A percentile compares a stretch with the other conserved stretches of the same genome.
phyloP scores from a whole-genome alignment of 2,329 filamentous ascomycete genomes.

The Tolypocladium sp. region DNA sequence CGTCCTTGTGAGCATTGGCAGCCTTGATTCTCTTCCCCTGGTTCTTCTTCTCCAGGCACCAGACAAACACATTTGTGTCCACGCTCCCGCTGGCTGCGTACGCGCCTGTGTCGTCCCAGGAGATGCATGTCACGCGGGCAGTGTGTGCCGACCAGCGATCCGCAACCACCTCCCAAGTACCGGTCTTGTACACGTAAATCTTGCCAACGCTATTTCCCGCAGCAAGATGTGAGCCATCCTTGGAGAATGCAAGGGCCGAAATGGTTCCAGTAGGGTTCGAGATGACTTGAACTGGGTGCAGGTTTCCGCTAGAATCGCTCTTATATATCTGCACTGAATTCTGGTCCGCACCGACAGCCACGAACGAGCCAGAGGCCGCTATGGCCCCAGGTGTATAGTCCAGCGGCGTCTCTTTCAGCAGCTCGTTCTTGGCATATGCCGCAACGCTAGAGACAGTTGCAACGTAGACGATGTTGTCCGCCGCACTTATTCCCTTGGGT shows the following conservation, averaged over 20 bases:
- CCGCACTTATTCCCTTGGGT: slow-evolving; percentile 63
- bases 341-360: slow-evolving; percentile 69
- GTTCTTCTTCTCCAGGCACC: slow-evolving; percentile 70
- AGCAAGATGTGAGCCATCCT: slow-evolving; percentile 67
- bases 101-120: slow-evolving; percentile 71
- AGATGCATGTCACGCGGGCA: slow-evolving; percentile 45
- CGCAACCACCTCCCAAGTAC: slow-evolving; percentile 60
- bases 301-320: slow-evolving; percentile 42
- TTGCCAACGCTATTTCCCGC: slow-evolving; percentile 79
- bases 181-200: slow-evolving; percentile 66
- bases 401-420: slow-evolving; percentile 49
- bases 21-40: slow-evolving; percentile 80
- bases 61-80: slow-evolving; percentile 88
- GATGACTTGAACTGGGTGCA: slow-evolving; percentile 47
- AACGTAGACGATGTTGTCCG: slow-evolving; percentile 44
- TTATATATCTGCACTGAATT: slow-evolving; percentile 68
- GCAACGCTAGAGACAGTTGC: slow-evolving; percentile 43
- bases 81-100: slow-evolving; percentile 77
- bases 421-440: slow-evolving; percentile 50
- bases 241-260: slow-evolving; percentile 76
- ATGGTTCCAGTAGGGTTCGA: slow-evolving; percentile 62
- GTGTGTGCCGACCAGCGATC: slow-evolving; percentile 61
- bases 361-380: slow-evolving; percentile 54
- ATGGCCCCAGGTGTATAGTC: slow-evolving; percentile 61
- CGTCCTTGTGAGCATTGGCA: slow-evolving; percentile 89